Evolutionary conservation across 2,329 filamentous ascomycete species (phyloP), one percentile per base, ranked within the genome.

Genomic region (Aotearoamyces nothofagi): DNA sequence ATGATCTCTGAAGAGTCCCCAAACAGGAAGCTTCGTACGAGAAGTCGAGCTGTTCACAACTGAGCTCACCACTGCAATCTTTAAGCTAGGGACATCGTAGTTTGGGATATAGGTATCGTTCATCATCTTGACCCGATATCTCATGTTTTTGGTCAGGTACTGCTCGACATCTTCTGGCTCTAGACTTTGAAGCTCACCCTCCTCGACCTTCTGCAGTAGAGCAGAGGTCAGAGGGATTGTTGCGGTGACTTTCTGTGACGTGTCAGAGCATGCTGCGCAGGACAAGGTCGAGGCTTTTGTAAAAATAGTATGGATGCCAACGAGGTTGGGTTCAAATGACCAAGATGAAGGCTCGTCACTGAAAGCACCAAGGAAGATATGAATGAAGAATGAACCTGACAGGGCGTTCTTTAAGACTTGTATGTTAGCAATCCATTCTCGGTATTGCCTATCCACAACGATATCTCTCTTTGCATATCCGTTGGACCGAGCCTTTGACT

Each of bases 351-450:
- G 37, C 12, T 46, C 38, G 2, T 32, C 13, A 8, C 31, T 32
- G 25, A 43, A 41, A 3, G 32, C 15, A 4, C 73, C 78, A 2
- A 83, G 46, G 51, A 84, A 86, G 33, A 86, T 56, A 44, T 76
- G 68, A 12, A 87, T 56, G 30, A 59, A 61, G 42, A 76, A 81
- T 0, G 74, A 69, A 1, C 63, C 66, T 8, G 63, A 57, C 6
- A 78, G 50, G 3, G 69, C 68, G 33, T 68, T 63, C 36, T 71
- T 75, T 30, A 61, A 57, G 13, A 74, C 67, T 10, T 58, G 56
- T 24, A 86, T 61, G 41, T 78, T 80, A 39, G 69, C 70, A 14
- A 73, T 60, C 68, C 79, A 87, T 41, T 86, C 65, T 5, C 57
- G 59, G 41, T 72, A 70, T n/a, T 20, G 7, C 7, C 8, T 20